Evolutionary conservation across 2,329 filamentous ascomycete genomes (phyloP), one percentile per base, ranked within the genome.

Genomic region (Blumeriella jaapii): DNA sequence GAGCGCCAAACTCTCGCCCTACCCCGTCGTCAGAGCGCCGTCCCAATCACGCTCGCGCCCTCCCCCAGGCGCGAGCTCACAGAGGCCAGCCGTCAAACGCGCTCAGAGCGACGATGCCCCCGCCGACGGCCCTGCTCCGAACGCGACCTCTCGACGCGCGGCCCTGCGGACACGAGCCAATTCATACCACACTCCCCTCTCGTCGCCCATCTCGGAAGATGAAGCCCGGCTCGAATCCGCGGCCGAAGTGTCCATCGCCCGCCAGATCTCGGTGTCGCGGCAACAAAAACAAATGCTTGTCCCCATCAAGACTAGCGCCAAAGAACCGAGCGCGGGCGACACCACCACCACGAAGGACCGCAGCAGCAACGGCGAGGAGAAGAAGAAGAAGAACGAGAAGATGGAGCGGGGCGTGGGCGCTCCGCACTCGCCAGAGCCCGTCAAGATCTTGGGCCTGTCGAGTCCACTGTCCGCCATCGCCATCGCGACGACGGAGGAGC

Each of bases 221-320:
- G 61, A 65, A 44, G 53, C 55, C 14, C 62, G 59, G 5, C 55
- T 70, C 10, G 65, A 67, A 43, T 65, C 65, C 27, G 71, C 74
- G 2, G 74, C 77, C 3, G 70, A 79, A 54, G 64, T 78, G 29
- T 79, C 74, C 2, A 80, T 82, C 46, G 76, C 76, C 0, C 64
- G 78, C 1, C 75, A 81, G 53, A 78, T 82, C 45, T 78, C 71
- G 45, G 61, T 81, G 16, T 78, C 74, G 9, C 61, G 68, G 9
- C 65, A 74, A 55, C 77, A 80, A 54, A 63, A 70, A 12, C 66
- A 69, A 49, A 58, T 78, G 42, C 58, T 79, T 12, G 64, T 68
- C 30, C 71, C 72, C 9, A 56, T 74, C 24, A 61, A 66, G 48
- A 59, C 57, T 3, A 36, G 23, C 26, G 8, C 37, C 14, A 55